These are phyloP conservation scores for Priceomyces castillae DNA, from an alignment of 805 yeast genomes.

Conservation along the genomic window DNA sequence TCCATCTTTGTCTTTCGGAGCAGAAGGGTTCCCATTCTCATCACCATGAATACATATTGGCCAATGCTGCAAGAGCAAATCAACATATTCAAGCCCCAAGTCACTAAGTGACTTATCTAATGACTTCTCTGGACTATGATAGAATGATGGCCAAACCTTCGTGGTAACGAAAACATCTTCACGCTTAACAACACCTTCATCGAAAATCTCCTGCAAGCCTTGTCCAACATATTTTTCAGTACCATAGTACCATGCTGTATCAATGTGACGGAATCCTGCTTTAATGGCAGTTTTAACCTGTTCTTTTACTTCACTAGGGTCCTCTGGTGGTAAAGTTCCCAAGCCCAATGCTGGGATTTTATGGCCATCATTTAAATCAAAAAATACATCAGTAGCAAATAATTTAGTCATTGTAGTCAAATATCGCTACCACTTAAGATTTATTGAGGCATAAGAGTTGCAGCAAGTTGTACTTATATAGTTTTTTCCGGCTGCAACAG, in stretches of 20 bases:
- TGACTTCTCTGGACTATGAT: slow-evolving; percentile 31
- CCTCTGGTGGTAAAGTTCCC: slow-evolving; percentile 60
- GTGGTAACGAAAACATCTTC: slow-evolving; percentile 55
- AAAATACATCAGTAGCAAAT: slow-evolving; percentile 34
- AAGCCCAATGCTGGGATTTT: slow-evolving; percentile 65
- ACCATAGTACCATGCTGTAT: slow-evolving; percentile 63
- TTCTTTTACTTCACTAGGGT: slow-evolving; percentile 49
- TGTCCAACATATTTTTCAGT: slow-evolving; percentile 56
- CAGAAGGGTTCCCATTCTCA: slow-evolving; percentile 30
- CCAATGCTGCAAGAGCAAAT: slow-evolving; percentile 59
- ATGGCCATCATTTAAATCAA: slow-evolving; percentile 56
- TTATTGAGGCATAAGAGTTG: no score
- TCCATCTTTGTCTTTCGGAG: slow-evolving; percentile 32
- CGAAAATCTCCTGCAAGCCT: slow-evolving; percentile 47
- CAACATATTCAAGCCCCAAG: slow-evolving; percentile 52
- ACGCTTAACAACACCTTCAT: slow-evolving; percentile 38
- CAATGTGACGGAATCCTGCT: slow-evolving; percentile 57
- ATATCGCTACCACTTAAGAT: no score
- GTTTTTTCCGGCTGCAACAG: no score
- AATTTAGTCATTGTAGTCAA: not conserved
- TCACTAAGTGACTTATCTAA: slow-evolving; percentile 44
- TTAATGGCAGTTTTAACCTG: slow-evolving; percentile 55
- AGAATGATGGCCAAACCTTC: slow-evolving; percentile 48
- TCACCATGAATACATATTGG: slow-evolving; percentile 49
- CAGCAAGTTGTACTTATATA: no score